phyloP scores from a whole-genome alignment of 805 yeast genomes.

The Barnettozyma californica region DNA sequence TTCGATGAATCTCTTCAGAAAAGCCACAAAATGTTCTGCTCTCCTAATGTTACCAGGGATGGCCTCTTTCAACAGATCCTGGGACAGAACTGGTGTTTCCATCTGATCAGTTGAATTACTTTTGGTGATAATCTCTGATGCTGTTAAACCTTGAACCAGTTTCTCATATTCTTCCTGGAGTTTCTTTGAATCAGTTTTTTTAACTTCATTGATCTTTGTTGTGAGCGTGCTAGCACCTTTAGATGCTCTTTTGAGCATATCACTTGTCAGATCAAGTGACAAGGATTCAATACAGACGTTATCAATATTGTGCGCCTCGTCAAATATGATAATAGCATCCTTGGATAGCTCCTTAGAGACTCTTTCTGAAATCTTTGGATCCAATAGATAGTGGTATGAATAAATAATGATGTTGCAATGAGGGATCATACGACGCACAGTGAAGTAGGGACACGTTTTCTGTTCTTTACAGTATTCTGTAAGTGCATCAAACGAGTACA shows the following conservation, averaged over 20 bases:
- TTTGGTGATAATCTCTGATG: conserved; percentile 61
- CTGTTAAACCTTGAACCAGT: conserved; percentile 83
- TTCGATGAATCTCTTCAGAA: conserved; percentile 87
- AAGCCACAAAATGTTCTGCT: conserved; percentile 95
- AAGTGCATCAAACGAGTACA: conserved; percentile 86
- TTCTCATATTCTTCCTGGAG: conserved; percentile 88
- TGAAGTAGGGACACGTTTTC: conserved; percentile 92
- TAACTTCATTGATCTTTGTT: conserved; percentile 81
- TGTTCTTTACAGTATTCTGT: conserved; percentile 69
- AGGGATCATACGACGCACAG: conserved; percentile 96
- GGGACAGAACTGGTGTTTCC: conserved; percentile 82
- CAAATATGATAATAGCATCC: conserved; percentile 91
- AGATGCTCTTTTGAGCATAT: conserved; percentile 77
- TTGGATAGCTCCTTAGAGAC: conserved; percentile 89
- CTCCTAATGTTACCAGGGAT: conserved; percentile 95
- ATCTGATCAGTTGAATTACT: conserved; percentile 65
- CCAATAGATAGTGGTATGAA: conserved; percentile 92
- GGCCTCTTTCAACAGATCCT: conserved; percentile 84
- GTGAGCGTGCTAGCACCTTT: conserved; percentile 78
- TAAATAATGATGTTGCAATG: conserved; percentile 91
- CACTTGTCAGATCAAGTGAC: conserved; percentile 88
- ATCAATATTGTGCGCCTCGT: conserved; percentile 98
- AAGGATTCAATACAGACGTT: conserved; percentile 96
- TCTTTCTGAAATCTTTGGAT: conserved; percentile 94
- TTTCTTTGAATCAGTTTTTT: conserved; percentile 74